Evolutionary conservation across 345 rosid species (phyloP), one percentile per base, ranked within the genome.

Genomic region (Carallia pectinifolia): DNA sequence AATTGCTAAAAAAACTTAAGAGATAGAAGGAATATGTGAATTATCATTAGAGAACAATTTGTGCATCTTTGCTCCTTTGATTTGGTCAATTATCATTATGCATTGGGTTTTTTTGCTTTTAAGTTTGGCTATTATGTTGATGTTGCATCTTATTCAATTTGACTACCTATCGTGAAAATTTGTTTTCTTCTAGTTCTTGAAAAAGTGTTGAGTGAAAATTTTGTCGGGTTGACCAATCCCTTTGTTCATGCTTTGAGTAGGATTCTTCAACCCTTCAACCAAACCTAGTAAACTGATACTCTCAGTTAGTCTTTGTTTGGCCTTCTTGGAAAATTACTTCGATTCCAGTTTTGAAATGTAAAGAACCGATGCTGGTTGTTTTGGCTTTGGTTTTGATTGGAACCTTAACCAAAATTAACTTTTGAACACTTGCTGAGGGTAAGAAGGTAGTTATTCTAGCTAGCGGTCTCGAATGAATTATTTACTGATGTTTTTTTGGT

Each of bases 201-300:
- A 3, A 60, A 2, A 39, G 29, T 23, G 23, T 33, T 55, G 62
- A 13, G n/a, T 23, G 17, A 27, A 23, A 53, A 62, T 8, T 64
- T 29, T 61, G 8, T 36, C 18, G 72, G 67, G 77, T 74, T 74
- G 72, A 62, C 72, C 77, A 30, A 53, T 53, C 72, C 73, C 56
- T 68, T 68, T 62, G 76, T 74, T 68, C 72, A 74, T 55, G 67
- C 48, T 67, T 67, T 74, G 77, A 74, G 16, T 72, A 74, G 72
- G 77, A 74, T 47, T 56, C 37, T 39, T 74, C 72, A 62, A 74
- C 67, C 77, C 77, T 33, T 54, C 53, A 10, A 62, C 73, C 62
- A 67, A 74, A 54, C 18, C 68, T 1, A 74, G 16, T 40, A 61
- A 74, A 67, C 50, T 60, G 67, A n/a, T 56, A 13, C 9, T 58